phyloP scores from a whole-genome alignment of 192 early-diverging fungal genomes.

The Chytriomyces sp. region DNA sequence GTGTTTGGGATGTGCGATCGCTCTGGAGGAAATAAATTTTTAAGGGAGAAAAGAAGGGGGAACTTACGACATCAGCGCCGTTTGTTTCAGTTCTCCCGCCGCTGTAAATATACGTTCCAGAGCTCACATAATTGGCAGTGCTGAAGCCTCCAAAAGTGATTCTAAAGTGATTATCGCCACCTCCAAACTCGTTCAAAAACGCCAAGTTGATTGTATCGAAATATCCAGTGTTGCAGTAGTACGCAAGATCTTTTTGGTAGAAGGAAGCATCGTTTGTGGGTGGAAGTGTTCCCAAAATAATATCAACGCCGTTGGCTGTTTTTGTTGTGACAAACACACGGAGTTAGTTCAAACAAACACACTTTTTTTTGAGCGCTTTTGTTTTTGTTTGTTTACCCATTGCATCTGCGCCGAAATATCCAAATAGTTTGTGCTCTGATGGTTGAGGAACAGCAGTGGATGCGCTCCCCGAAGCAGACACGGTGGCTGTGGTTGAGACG shows the following conservation, averaged over 20 bases:
- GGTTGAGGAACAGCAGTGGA: background rate
- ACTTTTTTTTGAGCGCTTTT: background rate
- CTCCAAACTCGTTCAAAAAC: constrained; percentile 28
- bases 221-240: constrained; percentile 27
- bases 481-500: background rate
- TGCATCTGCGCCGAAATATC: background rate
- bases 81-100: constrained; percentile 17
- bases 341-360: constrained; percentile 3
- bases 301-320: constrained; percentile 26
- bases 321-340: background rate
- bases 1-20: no score
- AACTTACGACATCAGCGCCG: constrained; percentile 9
- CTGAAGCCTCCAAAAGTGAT: constrained; percentile 30
- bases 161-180: constrained; percentile 13
- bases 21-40: no score
- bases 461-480: no score
- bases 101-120: constrained; percentile 17
- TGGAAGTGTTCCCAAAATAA: background rate
- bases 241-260: constrained; percentile 15
- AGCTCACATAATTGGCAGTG: constrained; percentile 2
- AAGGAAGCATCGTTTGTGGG: background rate
- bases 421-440: background rate
- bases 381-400: background rate
- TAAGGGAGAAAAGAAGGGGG: background rate
- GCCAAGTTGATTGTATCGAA: constrained; percentile 26